Conservation (phyloP, 805 yeast genomes). For the Hanseniaspora valbyensis region DNA sequence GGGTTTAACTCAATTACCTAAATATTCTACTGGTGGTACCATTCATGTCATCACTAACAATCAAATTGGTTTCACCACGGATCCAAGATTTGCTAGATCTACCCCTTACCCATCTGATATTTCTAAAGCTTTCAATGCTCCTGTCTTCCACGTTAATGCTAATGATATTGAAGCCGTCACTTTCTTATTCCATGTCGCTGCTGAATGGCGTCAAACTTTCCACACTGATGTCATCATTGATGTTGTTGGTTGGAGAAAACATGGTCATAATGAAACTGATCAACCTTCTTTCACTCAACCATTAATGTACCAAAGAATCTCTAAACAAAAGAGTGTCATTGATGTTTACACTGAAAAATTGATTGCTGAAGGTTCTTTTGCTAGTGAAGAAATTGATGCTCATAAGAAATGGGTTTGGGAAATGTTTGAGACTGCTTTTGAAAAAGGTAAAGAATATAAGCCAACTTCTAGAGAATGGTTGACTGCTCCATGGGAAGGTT, state of each 20-base stretch:
- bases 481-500: conserved; percentile 97
- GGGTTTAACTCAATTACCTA: conserved; percentile 88
- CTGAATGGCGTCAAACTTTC: conserved; percentile 96
- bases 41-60: conserved; percentile 91
- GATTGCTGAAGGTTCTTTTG: conserved; percentile 76
- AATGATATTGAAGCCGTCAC: conserved; percentile 93
- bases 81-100: conserved; percentile 93
- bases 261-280: conserved; percentile 99
- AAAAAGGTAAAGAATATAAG: conserved; percentile 75
- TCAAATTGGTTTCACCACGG: conserved; percentile 99
- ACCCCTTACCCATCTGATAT: conserved; percentile 97
- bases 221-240: conserved; percentile 93
- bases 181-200: conserved; percentile 88
- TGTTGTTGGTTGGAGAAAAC: conserved; percentile 94
- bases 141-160: conserved; percentile 98
- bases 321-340: conserved; percentile 77
- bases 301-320: conserved; percentile 84
- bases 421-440: conserved; percentile 78
- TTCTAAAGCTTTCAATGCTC: conserved; percentile 93
- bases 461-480: conserved; percentile 96
- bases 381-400: conserved; percentile 81
- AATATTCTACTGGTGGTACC: conserved; percentile 97
- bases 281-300: conserved; percentile 99
- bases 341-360: conserved; percentile 76
- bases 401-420: conserved; percentile 98